Evolutionary conservation across 805 yeast species (phyloP), one percentile per base, ranked within the genome.

Genomic region (Ogataea pilisensis): DNA sequence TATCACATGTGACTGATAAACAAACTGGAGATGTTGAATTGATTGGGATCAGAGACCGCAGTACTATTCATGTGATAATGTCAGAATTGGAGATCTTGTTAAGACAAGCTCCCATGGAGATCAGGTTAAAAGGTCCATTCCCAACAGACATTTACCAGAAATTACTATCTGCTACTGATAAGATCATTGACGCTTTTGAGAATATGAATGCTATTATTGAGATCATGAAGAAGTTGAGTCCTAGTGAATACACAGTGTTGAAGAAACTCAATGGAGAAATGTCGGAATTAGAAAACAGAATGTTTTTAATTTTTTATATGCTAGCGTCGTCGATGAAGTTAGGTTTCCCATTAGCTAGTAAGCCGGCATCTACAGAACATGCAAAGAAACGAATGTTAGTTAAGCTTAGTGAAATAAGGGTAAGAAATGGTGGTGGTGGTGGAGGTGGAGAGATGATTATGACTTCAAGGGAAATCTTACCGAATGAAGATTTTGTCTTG

Each of bases 251-350:
- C 34, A 69, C 62, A 31, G 82, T 85, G 11, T 63, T 86, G 14
- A 64, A 70, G 30, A 73, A 69, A 50, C 74, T 82, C 16, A 66
- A 61, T 28, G 58, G 68, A 3, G 91, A 84, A 56, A 65, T 90
- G 44, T 69, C 64, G 11, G 95, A 87, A 54, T 65, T 87, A 16
- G 85, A 83, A 53, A 80, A 81, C 46, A 62, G 91, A 16, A 75
- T 86, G 2, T 86, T 86, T 48, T 64, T 86, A 44, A 78, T 83
- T 6, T 86, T 86, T 57, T 87, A 87, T 64, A 80, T 81, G 82
- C 64, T 82, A 13, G 80, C 95, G 2, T 79, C 91, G 9, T 84
- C 95, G 0, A 68, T 86, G 65, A 73, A 78, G 32, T 64, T 86
- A 8, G 88, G 89, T 3, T 77, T 85, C 42, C 95, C 95, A 2